Evolutionary conservation across 2,329 filamentous ascomycete species (phyloP).

Genomic region (Fusarium compactum): DNA sequence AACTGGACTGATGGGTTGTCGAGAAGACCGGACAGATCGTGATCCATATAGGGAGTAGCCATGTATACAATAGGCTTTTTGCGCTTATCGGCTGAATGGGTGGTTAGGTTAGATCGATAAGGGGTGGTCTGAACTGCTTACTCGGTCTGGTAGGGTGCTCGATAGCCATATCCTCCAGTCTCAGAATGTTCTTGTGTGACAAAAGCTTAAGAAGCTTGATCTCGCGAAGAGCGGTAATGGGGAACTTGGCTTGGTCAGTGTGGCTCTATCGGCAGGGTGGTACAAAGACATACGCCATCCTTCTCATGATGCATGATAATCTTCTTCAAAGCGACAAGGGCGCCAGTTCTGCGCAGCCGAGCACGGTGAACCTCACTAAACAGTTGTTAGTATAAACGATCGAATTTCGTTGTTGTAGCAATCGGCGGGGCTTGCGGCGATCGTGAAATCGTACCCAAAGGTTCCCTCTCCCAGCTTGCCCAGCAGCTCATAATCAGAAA

Average conservation of each 20-base stretch:
- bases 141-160: constrained; percentile 76
- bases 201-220: constrained; percentile 97
- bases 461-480: constrained; percentile 94
- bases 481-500: constrained; percentile 81
- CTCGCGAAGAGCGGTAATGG: constrained; percentile 96
- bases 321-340: constrained; percentile 92
- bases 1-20: constrained; percentile 94
- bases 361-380: constrained; percentile 90
- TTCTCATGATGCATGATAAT: constrained; percentile 99
- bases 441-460: constrained; percentile 75
- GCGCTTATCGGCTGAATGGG: constrained; percentile 73
- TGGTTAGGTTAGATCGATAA: constrained; percentile 17
- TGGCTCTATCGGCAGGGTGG: constrained; percentile 3
- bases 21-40: constrained; percentile 95
- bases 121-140: constrained; percentile 51
- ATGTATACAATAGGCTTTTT: constrained; percentile 95
- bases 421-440: constrained; percentile 27
- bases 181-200: constrained; percentile 89
- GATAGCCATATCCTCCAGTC: constrained; percentile 95
- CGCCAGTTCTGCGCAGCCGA: constrained; percentile 77
- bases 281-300: constrained; percentile 75
- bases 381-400: constrained; percentile 20
- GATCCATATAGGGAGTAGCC: constrained; percentile 99
- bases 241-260: constrained; percentile 70
- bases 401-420: neutral